A percentile compares a stretch with the other conserved stretches of the same genome.
Evolutionary conservation across 1,139 yeast genomes (phyloP).

Genomic region (Taphrina sp.): DNA sequence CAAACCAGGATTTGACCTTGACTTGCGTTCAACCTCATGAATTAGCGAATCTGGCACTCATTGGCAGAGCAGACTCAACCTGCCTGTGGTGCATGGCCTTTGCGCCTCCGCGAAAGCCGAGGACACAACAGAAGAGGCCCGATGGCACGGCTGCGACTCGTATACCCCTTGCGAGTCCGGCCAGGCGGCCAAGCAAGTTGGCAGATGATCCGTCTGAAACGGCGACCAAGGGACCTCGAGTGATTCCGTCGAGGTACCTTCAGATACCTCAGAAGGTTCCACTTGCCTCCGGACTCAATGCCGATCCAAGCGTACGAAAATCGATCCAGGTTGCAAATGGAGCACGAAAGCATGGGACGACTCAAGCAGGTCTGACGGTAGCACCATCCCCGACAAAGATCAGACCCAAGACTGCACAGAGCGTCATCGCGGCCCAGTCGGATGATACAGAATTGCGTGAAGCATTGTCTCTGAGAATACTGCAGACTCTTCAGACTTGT

Average conservation of each 20-base stretch:
- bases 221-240: background rate
- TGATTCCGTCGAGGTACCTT: constrained; percentile 9
- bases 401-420: constrained; percentile 64
- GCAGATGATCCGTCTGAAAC: background rate
- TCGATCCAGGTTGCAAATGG: background rate
- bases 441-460: background rate
- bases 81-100: constrained; percentile 5
- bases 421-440: too few species aligned
- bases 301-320: too few species aligned
- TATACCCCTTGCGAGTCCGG: background rate
- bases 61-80: background rate
- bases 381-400: background rate
- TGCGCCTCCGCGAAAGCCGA: constrained; percentile 13
- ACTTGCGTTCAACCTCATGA: too few species aligned
- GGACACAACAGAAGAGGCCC: too few species aligned
- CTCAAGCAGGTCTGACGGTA: background rate
- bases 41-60: too few species aligned
- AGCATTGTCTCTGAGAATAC: background rate
- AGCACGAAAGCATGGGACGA: background rate
- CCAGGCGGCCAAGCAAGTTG: background rate
- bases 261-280: too few species aligned
- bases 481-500: constrained; percentile 8
- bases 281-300: too few species aligned
- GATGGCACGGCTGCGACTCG: background rate
- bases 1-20: too few species aligned